Conservation (phyloP, 2,329 filamentous ascomycete genomes). For the Penicillium capsulatum region DNA sequence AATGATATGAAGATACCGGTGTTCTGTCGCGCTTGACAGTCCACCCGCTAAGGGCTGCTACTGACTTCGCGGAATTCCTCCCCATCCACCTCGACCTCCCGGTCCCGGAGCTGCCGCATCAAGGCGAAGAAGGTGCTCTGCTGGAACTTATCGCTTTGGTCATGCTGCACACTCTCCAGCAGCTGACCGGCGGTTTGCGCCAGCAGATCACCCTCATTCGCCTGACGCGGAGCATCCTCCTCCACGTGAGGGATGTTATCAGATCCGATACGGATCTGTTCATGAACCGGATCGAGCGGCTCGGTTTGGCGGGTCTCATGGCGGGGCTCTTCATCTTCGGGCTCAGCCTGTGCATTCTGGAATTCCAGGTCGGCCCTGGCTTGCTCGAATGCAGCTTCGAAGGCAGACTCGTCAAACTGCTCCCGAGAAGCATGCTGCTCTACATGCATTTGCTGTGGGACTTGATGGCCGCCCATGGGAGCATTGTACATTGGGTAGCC, state of each 20-base stretch:
- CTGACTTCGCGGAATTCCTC: slow-evolving; percentile 53
- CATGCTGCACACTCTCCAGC: slow-evolving; percentile 63
- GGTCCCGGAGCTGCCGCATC: slow-evolving; percentile 70
- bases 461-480: slow-evolving; percentile 20
- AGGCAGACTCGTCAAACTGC: slow-evolving; percentile 44
- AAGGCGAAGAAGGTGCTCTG: slow-evolving; percentile 71
- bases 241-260: slow-evolving; percentile 40
- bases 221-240: slow-evolving; percentile 30
- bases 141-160: slow-evolving; percentile 69
- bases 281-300: slow-evolving; percentile 12
- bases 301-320: slow-evolving; percentile 19
- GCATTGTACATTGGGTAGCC: slow-evolving; percentile 23
- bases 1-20: slow-evolving; percentile 36
- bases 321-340: slow-evolving; percentile 12
- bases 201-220: slow-evolving; percentile 61
- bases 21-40: slow-evolving; percentile 34
- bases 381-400: slow-evolving; percentile 45
- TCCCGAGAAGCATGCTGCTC: slow-evolving; percentile 26
- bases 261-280: slow-evolving; percentile 41
- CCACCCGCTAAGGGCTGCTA: slow-evolving; percentile 40
- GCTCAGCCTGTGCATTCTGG: slow-evolving; percentile 17
- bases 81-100: slow-evolving; percentile 67
- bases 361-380: slow-evolving; percentile 37
- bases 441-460: slow-evolving; percentile 23
- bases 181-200: slow-evolving; percentile 68